A percentile compares a stretch with the other conserved stretches of the same genome.
These are phyloP conservation scores for Calonectria hongkongensis DNA, from an alignment of 2,329 filamentous ascomycete species.

Conservation along the genomic window DNA sequence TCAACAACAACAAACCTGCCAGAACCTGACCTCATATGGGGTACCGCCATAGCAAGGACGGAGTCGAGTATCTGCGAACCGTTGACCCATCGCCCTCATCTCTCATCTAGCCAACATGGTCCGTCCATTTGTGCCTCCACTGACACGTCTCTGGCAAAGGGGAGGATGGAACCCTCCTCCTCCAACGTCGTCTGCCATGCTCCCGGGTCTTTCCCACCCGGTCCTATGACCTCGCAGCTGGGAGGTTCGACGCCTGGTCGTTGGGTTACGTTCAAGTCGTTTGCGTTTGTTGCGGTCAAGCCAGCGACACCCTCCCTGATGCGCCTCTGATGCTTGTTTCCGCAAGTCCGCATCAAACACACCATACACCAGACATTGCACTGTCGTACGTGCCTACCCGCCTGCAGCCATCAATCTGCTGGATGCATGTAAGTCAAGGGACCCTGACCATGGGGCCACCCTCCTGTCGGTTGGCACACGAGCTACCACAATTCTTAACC, in stretches of 20 bases:
- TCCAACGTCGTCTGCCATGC: conserved; percentile 7
- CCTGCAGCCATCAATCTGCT: conserved; percentile 38
- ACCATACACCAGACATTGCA: conserved; percentile 18
- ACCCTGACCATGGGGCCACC: conserved; percentile 26
- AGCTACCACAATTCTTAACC: conserved; percentile 21
- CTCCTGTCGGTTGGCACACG: conserved; percentile 29
- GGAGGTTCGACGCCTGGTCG: conserved; percentile 1
- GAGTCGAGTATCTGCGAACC: neutral
- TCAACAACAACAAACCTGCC: conserved; percentile 4
- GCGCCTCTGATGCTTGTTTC: conserved; percentile 27
- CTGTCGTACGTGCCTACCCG: conserved; percentile 28
- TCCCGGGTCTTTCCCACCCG: conserved; percentile 11
- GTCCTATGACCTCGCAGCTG: conserved; percentile 27
- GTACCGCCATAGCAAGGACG: neutral
- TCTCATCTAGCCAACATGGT: neutral
- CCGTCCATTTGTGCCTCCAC: conserved; percentile 22
- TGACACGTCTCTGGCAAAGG: conserved; percentile 13
- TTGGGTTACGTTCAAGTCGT: conserved; percentile 18
- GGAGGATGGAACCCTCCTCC: neutral
- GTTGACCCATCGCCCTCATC: conserved; percentile 6
- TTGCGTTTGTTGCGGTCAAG: conserved; percentile 36
- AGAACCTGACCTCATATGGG: neutral
- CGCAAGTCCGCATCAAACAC: conserved; percentile 20
- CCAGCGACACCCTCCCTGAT: conserved; percentile 20
- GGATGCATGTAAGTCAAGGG: conserved; percentile 41